Percentiles rank a stretch among this genome's conserved stretches.
These are phyloP conservation scores for thale cress (Arabidopsis thaliana) DNA, from an alignment of 345 rosid genomes.

Conservation along the genomic window DNA sequence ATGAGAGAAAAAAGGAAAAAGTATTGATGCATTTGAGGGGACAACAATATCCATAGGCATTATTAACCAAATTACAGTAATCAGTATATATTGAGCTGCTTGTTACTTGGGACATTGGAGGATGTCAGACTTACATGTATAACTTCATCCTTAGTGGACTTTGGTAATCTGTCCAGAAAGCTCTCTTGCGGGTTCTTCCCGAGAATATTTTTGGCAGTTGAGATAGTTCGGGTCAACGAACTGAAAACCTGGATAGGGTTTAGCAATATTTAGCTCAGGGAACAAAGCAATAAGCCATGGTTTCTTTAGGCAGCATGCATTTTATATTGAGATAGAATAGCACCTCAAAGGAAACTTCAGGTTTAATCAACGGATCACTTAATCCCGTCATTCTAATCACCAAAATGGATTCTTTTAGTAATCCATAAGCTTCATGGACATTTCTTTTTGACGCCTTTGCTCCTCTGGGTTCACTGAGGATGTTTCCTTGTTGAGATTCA, in stretches of 20 bases:
- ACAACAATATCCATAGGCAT: constrained; percentile 6
- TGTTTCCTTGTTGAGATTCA: constrained; percentile 83
- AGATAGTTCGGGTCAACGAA: constrained; percentile 67
- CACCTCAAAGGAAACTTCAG: constrained; percentile 76
- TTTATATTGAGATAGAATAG: not conserved
- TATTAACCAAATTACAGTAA: not conserved
- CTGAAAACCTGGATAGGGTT: constrained; percentile 65
- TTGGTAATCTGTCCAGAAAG: constrained; percentile 75
- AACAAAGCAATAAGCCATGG: constrained; percentile 13
- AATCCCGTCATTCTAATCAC: constrained; percentile 56
- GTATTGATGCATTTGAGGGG: not conserved
- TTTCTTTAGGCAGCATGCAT: not conserved
- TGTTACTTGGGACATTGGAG: not conserved
- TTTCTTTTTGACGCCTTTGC: constrained; percentile 51
- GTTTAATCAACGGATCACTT: constrained; percentile 62
- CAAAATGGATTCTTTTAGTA: constrained; percentile 63
- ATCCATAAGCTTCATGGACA: constrained; percentile 62
- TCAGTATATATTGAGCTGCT: constrained; percentile 5
- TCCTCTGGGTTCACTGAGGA: constrained; percentile 47
- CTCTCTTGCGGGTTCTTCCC: constrained; percentile 80
- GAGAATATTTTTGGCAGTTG: constrained; percentile 67
- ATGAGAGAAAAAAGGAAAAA: not conserved
- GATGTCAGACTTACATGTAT: constrained; percentile 45
- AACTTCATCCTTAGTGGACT: constrained; percentile 68
- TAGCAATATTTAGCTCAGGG: constrained; percentile 5